Evolutionary conservation across 1,284 basidiomycete species (phyloP), one percentile per base, ranked within the genome.

Genomic region (Ceratobasidium sp.): DNA sequence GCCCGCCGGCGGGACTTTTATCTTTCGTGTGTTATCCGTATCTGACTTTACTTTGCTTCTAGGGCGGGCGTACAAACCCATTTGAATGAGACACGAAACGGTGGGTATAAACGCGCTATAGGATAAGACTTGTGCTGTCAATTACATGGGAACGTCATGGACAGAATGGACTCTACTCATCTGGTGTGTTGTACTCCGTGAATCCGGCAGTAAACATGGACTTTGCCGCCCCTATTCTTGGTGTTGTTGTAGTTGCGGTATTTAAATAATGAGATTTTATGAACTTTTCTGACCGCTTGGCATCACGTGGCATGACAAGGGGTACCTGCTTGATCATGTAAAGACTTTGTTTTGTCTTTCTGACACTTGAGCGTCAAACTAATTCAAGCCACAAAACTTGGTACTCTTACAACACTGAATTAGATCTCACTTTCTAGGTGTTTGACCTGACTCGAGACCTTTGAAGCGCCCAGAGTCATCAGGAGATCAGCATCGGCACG

Each of bases 31-130:
- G 15, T 46, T 42, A 56, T 26, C 44, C 40, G 20, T 42, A 15
- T 51, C 67, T 69, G 28, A 69, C 67, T 18, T 1, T 18, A 20
- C 20, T 28, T 26, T 39, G 5, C 20, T 60, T 60, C 33, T 53
- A 77, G 73, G 73, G 73, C 51, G 73, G 73, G 39, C 73, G 73
- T 28, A 77, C 73, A 15, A 77, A 77, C 73, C 73, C 73, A 28
- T 77, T 77, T 40, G 73, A 77, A 53, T 77, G 63, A 77, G 53
- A 49, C 61, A 18, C 20, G 67, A 69, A 69, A 9, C 40, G 39
- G 61, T 44, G 39, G 61, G 60, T 63, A 20, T 40, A 42, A 18
- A 63, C 40, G 61, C 46, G 12, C 20, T 49, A 46, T 46, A 49
- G 10, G 39, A 20, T 15, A 44, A 39, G 23, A 61, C 33, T 61